phyloP scores from a whole-genome alignment of 2,329 filamentous ascomycete species.

The Amauroascus verrucosus region DNA sequence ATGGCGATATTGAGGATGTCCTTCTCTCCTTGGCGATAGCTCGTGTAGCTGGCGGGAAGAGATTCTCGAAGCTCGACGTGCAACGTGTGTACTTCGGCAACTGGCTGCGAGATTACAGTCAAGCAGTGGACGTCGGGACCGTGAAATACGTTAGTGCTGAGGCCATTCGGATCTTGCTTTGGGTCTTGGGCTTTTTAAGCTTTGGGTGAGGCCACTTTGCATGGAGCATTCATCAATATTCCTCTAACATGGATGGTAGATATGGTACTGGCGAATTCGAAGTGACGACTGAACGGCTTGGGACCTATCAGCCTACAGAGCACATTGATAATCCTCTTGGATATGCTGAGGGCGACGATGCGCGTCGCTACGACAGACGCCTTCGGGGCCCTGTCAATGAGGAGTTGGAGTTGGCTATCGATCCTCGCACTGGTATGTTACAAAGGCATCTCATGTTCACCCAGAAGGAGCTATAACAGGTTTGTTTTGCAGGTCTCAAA shows the following conservation, averaged over 20 bases:
- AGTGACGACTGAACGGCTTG: constrained; percentile 66
- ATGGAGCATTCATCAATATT: not conserved
- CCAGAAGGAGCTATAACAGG: not conserved
- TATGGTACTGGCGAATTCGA: constrained; percentile 72
- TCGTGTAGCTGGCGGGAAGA: constrained; percentile 57
- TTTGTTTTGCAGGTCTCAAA: constrained; percentile 52
- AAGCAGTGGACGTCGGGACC: constrained; percentile 86
- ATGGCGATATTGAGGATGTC: constrained; percentile 88
- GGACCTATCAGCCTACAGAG: constrained; percentile 72
- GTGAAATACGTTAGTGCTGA: constrained; percentile 84
- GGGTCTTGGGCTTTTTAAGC: constrained; percentile 79
- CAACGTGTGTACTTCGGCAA: constrained; percentile 93
- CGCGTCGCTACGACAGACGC: constrained; percentile 66
- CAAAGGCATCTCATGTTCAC: constrained; percentile 10
- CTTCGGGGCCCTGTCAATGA: constrained; percentile 77
- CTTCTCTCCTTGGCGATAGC: constrained; percentile 63
- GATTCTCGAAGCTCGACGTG: constrained; percentile 79
- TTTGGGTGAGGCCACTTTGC: constrained; percentile 51
- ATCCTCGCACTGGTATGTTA: constrained; percentile 53
- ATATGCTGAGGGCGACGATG: constrained; percentile 82
- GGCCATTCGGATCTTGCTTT: constrained; percentile 80
- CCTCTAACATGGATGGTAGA: constrained; percentile 17
- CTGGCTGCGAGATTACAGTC: constrained; percentile 88
- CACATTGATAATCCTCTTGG: constrained; percentile 73
- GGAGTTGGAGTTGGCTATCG: constrained; percentile 64